Evolutionary conservation across 805 yeast genomes (phyloP), one percentile per base, ranked within the genome.

Genomic region (Lachancea kluyveri): DNA sequence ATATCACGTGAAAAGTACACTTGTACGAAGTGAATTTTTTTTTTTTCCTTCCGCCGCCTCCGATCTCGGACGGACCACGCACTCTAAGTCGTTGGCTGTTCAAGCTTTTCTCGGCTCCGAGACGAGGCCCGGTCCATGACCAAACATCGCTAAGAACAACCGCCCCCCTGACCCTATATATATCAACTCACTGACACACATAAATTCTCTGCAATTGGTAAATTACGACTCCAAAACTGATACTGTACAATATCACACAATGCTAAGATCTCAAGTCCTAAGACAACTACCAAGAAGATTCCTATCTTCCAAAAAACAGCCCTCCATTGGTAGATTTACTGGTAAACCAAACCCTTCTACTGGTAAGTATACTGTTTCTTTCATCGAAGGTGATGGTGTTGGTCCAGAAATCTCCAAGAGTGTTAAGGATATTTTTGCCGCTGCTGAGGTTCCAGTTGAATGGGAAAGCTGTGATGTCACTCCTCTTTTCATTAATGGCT

Each of bases 321-420:
- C 61, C 20, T 35, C 46, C 3, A 54, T 54, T 27, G 61, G 61
- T 35, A 50, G 48, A 36, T 56, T 33, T 33, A 51, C 58, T 12
- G 61, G 61, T 18, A 47, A 48, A 26, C 50, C 59, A 24, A 39
- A 56, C 29, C 45, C 57, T 41, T 66, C 79, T 40, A 75, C 81
- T 41, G 97, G 97, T 45, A 83, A 82, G 54, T 90, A 77, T 69
- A 77, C 85, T 34, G 98, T 92, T 43, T 90, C 98, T 26, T 72
- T 92, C 68, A 90, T 92, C 52, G 96, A 88, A 67, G 97, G 97
- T 68, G 97, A 90, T 59, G 98, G 98, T 72, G 87, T 90, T 49
- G 98, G 98, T 52, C 73, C 79, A 31, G 98, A 92, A 65, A 92
- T 92, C 60, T 82, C 97, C 46, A 77, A 83, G 53, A 84, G 97